Percentiles rank a stretch among this genome's conserved stretches.
Conservation (phyloP, 768 basidiomycete species). For the Austroboletus eburneus region DNA sequence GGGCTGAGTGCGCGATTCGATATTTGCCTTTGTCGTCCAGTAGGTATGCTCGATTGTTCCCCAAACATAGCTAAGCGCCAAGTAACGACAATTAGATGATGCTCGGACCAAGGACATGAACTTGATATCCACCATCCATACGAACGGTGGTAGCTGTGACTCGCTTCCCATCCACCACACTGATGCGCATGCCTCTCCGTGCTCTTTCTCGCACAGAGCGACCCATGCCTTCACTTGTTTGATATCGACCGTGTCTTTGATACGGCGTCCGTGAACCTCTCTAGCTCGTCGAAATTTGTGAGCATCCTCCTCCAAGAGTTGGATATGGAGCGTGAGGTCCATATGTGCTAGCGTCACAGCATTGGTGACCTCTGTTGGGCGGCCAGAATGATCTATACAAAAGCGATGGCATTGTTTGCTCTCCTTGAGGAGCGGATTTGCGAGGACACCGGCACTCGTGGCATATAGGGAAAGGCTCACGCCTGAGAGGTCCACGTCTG, state of each 20-base stretch:
- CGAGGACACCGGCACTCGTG: background rate
- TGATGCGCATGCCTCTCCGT: background rate
- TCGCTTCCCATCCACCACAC: slow-evolving; percentile 9
- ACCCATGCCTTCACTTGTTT: background rate
- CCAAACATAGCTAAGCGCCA: slow-evolving; percentile 19
- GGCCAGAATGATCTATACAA: background rate
- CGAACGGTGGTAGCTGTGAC: slow-evolving; percentile 4
- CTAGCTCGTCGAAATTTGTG: background rate
- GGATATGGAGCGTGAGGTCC: background rate
- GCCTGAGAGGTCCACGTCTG: background rate
- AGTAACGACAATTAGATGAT: slow-evolving; percentile 5
- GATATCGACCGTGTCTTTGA: background rate
- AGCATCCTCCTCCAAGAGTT: background rate
- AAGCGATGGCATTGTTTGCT: background rate
- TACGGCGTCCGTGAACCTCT: background rate
- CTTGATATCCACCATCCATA: slow-evolving; percentile 15
- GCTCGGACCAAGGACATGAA: slow-evolving; percentile 9
- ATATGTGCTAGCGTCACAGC: background rate
- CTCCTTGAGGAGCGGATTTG: background rate
- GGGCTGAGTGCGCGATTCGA: background rate
- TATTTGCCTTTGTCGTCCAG: slow-evolving; percentile 1
- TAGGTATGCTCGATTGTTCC: slow-evolving; percentile 5
- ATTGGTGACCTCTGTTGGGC: background rate
- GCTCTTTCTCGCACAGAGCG: background rate
- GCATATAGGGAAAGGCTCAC: background rate